Conservation (phyloP, 2,329 filamentous ascomycete species). For the Neurospora sp. region DNA sequence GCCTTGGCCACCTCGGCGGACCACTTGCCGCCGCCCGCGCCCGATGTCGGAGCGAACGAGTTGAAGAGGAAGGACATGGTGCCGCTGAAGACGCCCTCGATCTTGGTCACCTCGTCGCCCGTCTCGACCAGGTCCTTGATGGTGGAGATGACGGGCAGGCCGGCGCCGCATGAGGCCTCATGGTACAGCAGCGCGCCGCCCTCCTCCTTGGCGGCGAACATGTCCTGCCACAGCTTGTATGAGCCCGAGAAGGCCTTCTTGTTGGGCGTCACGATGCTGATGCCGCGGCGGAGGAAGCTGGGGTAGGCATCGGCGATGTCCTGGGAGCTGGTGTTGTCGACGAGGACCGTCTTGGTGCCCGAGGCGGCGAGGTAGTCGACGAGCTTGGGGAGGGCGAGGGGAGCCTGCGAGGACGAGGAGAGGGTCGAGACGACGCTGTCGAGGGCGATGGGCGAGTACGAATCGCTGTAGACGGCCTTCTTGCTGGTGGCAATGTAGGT, state of each 20-base stretch:
- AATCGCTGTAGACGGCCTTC: slow-evolving; percentile 65
- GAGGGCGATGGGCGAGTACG: slow-evolving; percentile 60
- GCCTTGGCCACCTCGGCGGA: slow-evolving; percentile 86
- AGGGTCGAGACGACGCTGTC: slow-evolving; percentile 53
- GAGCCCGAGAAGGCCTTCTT: slow-evolving; percentile 93
- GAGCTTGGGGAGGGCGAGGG: slow-evolving; percentile 59
- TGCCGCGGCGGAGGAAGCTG: slow-evolving; percentile 64
- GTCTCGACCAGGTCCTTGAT: slow-evolving; percentile 91
- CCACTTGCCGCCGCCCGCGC: slow-evolving; percentile 64
- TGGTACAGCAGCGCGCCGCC: slow-evolving; percentile 82
- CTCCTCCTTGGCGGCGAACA: slow-evolving; percentile 63
- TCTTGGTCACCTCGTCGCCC: slow-evolving; percentile 80
- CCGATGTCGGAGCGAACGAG: slow-evolving; percentile 76
- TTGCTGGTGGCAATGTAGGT: slow-evolving; percentile 80
- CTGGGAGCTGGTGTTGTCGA: slow-evolving; percentile 94
- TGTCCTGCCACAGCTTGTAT: slow-evolving; percentile 74
- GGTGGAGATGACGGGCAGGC: slow-evolving; percentile 86
- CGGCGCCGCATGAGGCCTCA: slow-evolving; percentile 88
- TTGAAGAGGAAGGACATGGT: slow-evolving; percentile 97
- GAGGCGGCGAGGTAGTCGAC: slow-evolving; percentile 68
- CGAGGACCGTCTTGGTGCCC: slow-evolving; percentile 68
- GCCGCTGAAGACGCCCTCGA: slow-evolving; percentile 95
- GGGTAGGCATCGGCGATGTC: slow-evolving; percentile 79
- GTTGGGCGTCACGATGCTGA: slow-evolving; percentile 92
- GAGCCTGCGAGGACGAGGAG: slow-evolving; percentile 50